Evolutionary conservation across 306 rosid genomes (phyloP).

Genomic region (Delonix regia): DNA sequence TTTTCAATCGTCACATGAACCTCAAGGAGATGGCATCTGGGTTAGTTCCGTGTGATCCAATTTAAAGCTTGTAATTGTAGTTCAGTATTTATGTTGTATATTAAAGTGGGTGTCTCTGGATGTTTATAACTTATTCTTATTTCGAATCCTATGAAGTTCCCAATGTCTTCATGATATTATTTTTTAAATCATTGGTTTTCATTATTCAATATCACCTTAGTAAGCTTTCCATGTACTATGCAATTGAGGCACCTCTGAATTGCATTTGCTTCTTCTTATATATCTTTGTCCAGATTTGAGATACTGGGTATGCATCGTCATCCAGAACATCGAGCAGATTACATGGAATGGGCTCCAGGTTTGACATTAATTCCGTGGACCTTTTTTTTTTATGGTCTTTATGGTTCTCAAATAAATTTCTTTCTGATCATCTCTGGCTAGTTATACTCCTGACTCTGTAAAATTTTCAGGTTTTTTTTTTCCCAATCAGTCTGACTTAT

Average conservation of each 20-base stretch:
- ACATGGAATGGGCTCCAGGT: constrained; percentile 99
- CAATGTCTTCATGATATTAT: not conserved
- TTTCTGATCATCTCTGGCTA: constrained; percentile 20
- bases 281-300: constrained; percentile 66
- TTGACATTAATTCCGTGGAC: constrained; percentile 40
- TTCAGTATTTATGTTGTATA: constrained; percentile 2
- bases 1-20: constrained; percentile 68
- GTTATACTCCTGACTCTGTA: not conserved
- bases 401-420: constrained; percentile 18
- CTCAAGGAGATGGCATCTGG: constrained; percentile 84
- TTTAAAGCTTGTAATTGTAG: not conserved
- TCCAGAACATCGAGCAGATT: constrained; percentile 90
- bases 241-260: constrained; percentile 23
- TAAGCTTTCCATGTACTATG: constrained; percentile 18
- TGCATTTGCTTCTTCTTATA: constrained; percentile 34
- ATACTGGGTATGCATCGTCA: constrained; percentile 96
- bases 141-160: constrained; percentile 27
- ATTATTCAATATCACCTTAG: constrained; percentile 1
- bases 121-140: constrained; percentile 15
- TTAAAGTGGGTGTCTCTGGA: not conserved
- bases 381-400: constrained; percentile 22
- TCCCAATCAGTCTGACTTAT: not conserved
- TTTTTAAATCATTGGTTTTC: constrained; percentile 19
- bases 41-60: constrained; percentile 59
- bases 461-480: not conserved